Base-by-base conservation (phyloP, 495 filamentous ascomycete species). In the Xylaria telfairii region DNA sequence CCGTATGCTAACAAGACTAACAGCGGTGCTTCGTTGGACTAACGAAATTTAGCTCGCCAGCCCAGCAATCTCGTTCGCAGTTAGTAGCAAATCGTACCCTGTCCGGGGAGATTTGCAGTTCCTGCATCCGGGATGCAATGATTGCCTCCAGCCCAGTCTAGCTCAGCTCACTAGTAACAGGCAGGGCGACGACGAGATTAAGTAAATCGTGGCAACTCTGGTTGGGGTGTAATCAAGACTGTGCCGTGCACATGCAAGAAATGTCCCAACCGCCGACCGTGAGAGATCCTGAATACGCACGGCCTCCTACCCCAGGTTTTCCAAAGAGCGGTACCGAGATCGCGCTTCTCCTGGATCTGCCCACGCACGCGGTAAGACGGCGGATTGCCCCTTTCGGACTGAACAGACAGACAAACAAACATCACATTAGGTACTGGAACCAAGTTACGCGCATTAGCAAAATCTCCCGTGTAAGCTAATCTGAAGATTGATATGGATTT, bases 261-360 rank as follows among this genome's bases (percentile, higher is more conserved):
- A 49, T 6, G 49, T 30, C 51, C 6, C 26, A 5, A 17, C 13
- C 26, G 30, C 24, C 51, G 51, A 54, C 24, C 51, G 51, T 54
- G 51, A 17, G 51, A 54, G 12, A 26, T 26, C 8, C 47, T 13
- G n/a, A 51, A 13, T 2, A 13, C n/a, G n/a, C 47, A 51, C 47
- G 24, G 47, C 26, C 3, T 7, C 21, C 10, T 49, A 49, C 34
- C 34, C 3, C 4, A 4, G 34, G 4, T 8, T 54, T 30, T 12
- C 51, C 51, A 26, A 54, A 54, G 26, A 54, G 51, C 51, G 13
- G 51, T 54, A 54, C 51, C 51, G 26, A 54, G 51, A 54, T 54
- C 13, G 24, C 12, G 51, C 51, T 53, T 26, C 3, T 53, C 26
- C 21, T 53, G 24, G 49, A 49, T 17, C n/a, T 49, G n/a, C 2